Base-by-base conservation (phyloP, 352 stramenopile species). In the Phytopythium vexans region DNA sequence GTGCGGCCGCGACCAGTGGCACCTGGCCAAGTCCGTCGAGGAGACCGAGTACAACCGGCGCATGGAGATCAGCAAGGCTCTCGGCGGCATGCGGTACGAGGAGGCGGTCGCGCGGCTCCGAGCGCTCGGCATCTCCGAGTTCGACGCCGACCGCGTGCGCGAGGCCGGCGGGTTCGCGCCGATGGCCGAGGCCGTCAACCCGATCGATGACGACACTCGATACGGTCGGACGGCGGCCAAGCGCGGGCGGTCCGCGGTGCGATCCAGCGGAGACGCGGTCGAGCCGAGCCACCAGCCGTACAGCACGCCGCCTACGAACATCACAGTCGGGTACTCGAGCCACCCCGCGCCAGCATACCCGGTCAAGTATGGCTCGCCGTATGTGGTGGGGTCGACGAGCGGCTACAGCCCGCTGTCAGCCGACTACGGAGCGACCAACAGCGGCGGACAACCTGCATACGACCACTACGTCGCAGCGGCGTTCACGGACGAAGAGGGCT, bases 21-120 rank as follows among this genome's bases (percentile, higher is more conserved):
- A 91, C 51, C 60, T 90, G 8, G 84, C 84, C 61, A 92, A 91
- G 68, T 78, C 76, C 15, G 68, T 91, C 15, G 84, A 94, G 55
- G 84, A 89, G 56, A 66, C 70, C 51, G 84, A 94, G 68, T 91
- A 92, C 68, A 90, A 91, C 54, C 76, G 81, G 33, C 77, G 84
- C 35, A 89, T 91, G 77, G 81, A 89, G 53, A 85, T 94, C 64
- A 86, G 71, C 66, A 91, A 92, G 60, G 72, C 79, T 7, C 69
- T 92, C 34, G 82, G 78, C 42, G 82, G 84, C 38, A 82, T 91
- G 65, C 84, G 84, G 40, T 94, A 92, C 58, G 84, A 94, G 40
- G 84, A 94, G 37, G 82, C 80, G 3, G 69, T 92, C 33, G 59
- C 77, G 61, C 74, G 73, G 3, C 71, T 92, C 35, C 72, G 77